These are phyloP conservation scores for Rhodomyrtus tomentosa DNA, from an alignment of 345 rosid genomes.

Conservation along the genomic window DNA sequence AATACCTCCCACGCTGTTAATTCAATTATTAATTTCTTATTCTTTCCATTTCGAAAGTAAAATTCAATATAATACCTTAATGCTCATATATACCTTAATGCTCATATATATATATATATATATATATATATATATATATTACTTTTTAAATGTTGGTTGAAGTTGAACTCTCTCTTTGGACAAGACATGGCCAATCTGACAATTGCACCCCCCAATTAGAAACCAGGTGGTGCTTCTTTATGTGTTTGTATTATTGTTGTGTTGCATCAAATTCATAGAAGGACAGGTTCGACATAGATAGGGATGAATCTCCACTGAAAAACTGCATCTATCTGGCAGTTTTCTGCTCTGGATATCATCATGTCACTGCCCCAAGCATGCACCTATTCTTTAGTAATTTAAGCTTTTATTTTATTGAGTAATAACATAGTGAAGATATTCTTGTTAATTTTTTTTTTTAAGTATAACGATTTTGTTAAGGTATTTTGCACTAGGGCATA, in stretches of 20 bases:
- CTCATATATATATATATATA: no score
- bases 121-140: no score
- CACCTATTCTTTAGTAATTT: not conserved
- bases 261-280: not conserved
- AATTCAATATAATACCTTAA: not conserved
- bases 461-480: not conserved
- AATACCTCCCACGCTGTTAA: not conserved
- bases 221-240: not conserved
- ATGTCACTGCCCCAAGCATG: not conserved
- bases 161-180: not conserved
- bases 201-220: not conserved
- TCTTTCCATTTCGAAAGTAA: not conserved
- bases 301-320: not conserved
- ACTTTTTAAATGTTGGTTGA: not conserved
- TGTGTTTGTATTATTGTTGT: no score
- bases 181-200: not conserved
- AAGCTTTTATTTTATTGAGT: not conserved
- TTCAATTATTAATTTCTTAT: not conserved
- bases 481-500: not conserved
- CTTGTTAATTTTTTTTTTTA: fast-evolving
- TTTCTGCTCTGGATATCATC: not conserved
- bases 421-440: not conserved
- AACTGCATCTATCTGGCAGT: not conserved
- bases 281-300: not conserved
- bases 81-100: no score